Base-by-base conservation (phyloP, 305 asterid genomes). In the Fraxinus albicans region DNA sequence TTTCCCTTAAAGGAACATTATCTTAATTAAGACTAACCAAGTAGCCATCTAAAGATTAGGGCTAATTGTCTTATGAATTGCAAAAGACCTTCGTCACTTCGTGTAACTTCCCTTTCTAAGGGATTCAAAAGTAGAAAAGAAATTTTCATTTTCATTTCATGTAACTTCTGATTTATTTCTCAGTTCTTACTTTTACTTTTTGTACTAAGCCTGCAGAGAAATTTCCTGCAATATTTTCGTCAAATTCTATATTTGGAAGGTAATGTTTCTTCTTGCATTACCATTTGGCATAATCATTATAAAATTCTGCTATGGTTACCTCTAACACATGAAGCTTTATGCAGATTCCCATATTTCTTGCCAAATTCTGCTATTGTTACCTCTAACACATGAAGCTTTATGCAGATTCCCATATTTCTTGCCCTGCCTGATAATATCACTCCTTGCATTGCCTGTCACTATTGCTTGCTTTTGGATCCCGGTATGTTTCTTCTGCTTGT, bases 261-360 rank as follows among this genome's bases (percentile, higher is more conserved):
- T 96, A 84, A 73, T 17, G 78, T 33, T 34, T 36, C 60, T 67
- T 50, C 72, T 19, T 78, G 21, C 63, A 63, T 29, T 75, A 29
- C 19, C 25, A 31, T 73, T 31, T 79, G 34, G 17, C 69, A 69
- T 63, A 55, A 38, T 27, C 34, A 60, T 21, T 21, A 50, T 76
- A 21, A 17, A 25, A 25, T 25, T 25, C 27, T 25, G 27, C 27
- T 25, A 25, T 25, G 27, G 27, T 25, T 25, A 25, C 27, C 27
- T 25, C 27, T 83, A 80, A 85, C 77, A 60, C 31, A 17, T 82
- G 27, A 79, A 80, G 76, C 27, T 78, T 79, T 86, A 36, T 86
- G 87, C 90, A 96, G 98, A 84, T 94, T 94, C 79, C 99, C 99
- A n/a, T 96, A 94, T 91, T 90, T 96, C 86, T 87, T 96, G 86